Evolutionary conservation across 192 early-diverging fungal species (phyloP), one percentile per base, ranked within the genome.

Genomic region (Spizellomyces sp.): DNA sequence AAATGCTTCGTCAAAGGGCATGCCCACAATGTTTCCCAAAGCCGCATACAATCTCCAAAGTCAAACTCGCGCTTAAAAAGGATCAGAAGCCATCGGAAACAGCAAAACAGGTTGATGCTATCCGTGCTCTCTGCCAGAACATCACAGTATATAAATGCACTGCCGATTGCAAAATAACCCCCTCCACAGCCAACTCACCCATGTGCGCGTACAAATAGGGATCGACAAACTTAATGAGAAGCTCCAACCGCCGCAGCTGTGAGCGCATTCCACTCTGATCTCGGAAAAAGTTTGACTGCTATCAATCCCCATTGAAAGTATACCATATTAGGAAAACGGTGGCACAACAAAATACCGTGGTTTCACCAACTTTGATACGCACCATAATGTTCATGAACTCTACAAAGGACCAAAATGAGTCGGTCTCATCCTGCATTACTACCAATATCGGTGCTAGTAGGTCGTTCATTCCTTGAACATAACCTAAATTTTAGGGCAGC

Each of bases 1-100:
- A 96, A 96, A 66, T 95, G 81, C 12, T 82, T 82, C 5, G 92
- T 90, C 54, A 81, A 62, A n/a, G 81, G 79, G 61, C 78, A 84
- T 9, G 78, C 76, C 82, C 82, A 86, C 22, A 78, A 45, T 8
- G 93, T 91, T 75, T 98, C 96, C 98, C 98, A 98, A 19, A 99
- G 74, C 44, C 79, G 68, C 77, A 93, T 76, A 17, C 92, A 83
- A 47, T 98, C 91, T 5, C 88, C 83, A 84, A 94, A 97, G 66
- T 85, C 79, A 68, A 98, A 98, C 78, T 99, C 98, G 55, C 98
- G 89, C 78, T 99, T 99, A 77, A 96, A 99, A 82, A 92, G 92
- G 42, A 99, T 89, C 46, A 99, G 74, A 17, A 99, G 81, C 96
- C 96, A 99, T 45, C 98, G 91, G 85, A 98, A 99, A 79, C 96